phyloP scores from a whole-genome alignment of 176 grass and related monocot genomes.

The Triticum urartu region DNA sequence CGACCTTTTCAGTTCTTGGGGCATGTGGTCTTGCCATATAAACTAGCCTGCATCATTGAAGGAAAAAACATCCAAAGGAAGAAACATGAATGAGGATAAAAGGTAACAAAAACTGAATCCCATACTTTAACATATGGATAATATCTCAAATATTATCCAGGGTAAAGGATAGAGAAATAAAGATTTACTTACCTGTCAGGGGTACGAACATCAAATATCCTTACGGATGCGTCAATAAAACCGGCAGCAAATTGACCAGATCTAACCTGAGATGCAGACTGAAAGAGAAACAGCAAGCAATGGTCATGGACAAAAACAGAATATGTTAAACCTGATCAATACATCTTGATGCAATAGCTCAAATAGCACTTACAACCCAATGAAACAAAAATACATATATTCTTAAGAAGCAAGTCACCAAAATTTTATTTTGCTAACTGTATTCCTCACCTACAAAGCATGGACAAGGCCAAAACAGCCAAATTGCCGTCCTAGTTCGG shows the following conservation, averaged over 20 bases:
- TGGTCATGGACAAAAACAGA: conserved; percentile 6
- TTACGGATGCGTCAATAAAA: conserved; percentile 71
- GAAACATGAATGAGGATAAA: not conserved
- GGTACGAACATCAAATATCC: conserved; percentile 86
- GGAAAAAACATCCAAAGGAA: not conserved
- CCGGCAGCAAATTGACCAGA: conserved; percentile 75
- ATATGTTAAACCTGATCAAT: conserved; percentile 32
- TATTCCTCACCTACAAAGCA: not conserved
- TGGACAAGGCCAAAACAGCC: too few species aligned
- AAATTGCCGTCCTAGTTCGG: too few species aligned
- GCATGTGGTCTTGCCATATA: conserved; percentile 75
- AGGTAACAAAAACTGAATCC: not conserved
- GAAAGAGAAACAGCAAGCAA: conserved; percentile 40
- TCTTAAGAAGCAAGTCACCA: not conserved
- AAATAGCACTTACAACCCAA: conserved; percentile 36
- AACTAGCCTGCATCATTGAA: conserved; percentile 50
- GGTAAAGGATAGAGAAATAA: conserved; percentile 22
- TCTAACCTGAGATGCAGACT: conserved; percentile 77
- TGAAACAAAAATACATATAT: conserved; percentile 24
- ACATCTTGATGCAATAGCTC: conserved; percentile 44
- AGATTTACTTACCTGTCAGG: conserved; percentile 56
- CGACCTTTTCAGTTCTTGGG: conserved; percentile 74
- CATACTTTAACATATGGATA: conserved; percentile 18
- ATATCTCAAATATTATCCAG: conserved; percentile 8
- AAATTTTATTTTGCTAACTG: not conserved